Evolutionary conservation across 2,329 filamentous ascomycete species (phyloP).

Genomic region (Harringtonia aguacate): DNA sequence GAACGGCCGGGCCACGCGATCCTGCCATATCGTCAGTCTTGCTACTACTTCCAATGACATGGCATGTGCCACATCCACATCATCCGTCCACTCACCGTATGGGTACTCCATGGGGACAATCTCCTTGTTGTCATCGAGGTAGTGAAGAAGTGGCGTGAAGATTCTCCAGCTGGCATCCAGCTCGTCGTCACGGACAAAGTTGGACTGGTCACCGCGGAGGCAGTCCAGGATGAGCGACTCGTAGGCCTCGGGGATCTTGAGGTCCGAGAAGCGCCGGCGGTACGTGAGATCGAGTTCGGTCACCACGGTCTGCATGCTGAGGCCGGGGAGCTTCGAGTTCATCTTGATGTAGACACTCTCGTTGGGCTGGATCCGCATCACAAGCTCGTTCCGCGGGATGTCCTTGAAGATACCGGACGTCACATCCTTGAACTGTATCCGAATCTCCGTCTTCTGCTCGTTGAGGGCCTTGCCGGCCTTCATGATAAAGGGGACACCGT

Average conservation of each 20-base stretch:
- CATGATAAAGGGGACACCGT: slow-evolving; percentile 97
- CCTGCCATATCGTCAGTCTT: slow-evolving; percentile 38
- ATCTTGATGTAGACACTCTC: slow-evolving; percentile 99
- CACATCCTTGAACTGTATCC: slow-evolving; percentile 99
- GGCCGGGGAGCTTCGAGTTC: slow-evolving; percentile 97
- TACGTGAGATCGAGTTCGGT: slow-evolving; percentile 98
- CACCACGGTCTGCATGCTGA: slow-evolving; percentile 99
- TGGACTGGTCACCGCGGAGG: slow-evolving; percentile 97
- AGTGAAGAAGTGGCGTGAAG: slow-evolving; percentile 94
- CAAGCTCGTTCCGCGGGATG: slow-evolving; percentile 96
- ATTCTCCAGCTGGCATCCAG: slow-evolving; percentile 97
- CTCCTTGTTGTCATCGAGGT: slow-evolving; percentile 98
- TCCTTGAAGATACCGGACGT: slow-evolving; percentile 99
- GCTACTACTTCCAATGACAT: neutral
- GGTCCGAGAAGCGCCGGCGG: slow-evolving; percentile 93
- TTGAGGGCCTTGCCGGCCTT: slow-evolving; percentile 98
- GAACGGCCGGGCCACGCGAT: slow-evolving; percentile 87
- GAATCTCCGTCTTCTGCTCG: slow-evolving; percentile 98
- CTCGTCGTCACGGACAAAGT: slow-evolving; percentile 96
- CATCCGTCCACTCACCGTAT: slow-evolving; percentile 67
- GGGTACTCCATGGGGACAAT: slow-evolving; percentile 99
- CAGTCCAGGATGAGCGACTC: slow-evolving; percentile 96
- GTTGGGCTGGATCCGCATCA: slow-evolving; percentile 98
- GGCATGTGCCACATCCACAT: neutral
- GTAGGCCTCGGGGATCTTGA: slow-evolving; percentile 99